Conservation (phyloP, 352 stramenopile species). For the Aphanomyces astaci region DNA sequence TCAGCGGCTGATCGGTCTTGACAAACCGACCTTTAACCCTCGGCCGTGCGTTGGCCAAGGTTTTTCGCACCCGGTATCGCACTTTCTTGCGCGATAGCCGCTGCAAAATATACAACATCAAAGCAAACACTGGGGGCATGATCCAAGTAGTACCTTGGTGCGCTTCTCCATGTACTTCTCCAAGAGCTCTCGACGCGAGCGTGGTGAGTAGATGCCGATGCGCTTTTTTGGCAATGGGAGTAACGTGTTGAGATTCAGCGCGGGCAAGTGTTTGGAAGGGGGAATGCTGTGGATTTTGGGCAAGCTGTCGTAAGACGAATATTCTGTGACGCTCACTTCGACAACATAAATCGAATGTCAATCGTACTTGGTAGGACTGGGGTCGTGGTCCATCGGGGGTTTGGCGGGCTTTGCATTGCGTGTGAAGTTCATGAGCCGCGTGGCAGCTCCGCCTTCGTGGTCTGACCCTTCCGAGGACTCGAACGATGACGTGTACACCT, state of each 20-base stretch:
- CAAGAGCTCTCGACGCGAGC: slow-evolving; percentile 52
- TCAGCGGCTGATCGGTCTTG: slow-evolving; percentile 74
- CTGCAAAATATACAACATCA: neutral
- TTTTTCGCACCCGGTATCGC: slow-evolving; percentile 73
- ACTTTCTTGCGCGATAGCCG: slow-evolving; percentile 67
- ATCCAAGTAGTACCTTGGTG: slow-evolving; percentile 30
- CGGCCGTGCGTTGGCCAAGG: slow-evolving; percentile 63
- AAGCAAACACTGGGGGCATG: neutral
- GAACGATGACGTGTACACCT: slow-evolving; percentile 22
- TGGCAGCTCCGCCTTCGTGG: slow-evolving; percentile 22
- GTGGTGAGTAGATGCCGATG: slow-evolving; percentile 63
- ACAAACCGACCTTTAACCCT: slow-evolving; percentile 76
- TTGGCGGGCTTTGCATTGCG: slow-evolving; percentile 10
- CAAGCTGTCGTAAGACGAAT: neutral
- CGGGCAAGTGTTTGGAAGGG: slow-evolving; percentile 28
- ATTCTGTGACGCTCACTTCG: neutral
- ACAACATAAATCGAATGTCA: slow-evolving; percentile 10
- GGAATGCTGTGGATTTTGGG: slow-evolving; percentile 5
- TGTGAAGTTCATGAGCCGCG: slow-evolving; percentile 11
- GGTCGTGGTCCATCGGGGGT: slow-evolving; percentile 29
- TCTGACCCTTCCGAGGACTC: slow-evolving; percentile 34
- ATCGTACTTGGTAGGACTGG: slow-evolving; percentile 47
- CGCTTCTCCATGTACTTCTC: slow-evolving; percentile 76
- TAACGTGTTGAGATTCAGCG: slow-evolving; percentile 40
- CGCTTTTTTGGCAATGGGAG: slow-evolving; percentile 33